Evolutionary conservation across 108 stramenopile species (phyloP), one percentile per base, ranked within the genome.

Genomic region (Aurantiochytrium sp.): DNA sequence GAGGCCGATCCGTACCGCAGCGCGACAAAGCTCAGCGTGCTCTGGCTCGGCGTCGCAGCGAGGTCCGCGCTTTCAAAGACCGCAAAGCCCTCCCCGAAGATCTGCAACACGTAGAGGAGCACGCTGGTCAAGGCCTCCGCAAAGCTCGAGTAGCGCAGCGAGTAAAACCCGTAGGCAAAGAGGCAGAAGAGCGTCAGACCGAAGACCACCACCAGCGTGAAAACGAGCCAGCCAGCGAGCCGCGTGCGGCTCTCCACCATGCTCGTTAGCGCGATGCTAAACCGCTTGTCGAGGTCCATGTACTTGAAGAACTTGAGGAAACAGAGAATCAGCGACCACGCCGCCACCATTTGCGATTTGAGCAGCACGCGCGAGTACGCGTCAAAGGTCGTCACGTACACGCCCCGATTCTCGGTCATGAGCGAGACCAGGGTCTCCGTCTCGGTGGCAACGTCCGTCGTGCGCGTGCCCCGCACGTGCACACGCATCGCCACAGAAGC

Each of bases 231-330:
- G 45, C 73, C 73, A 21, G 42, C 42, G 27, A 81, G 45, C 45
- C 73, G 39, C n/a, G 45, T 48, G 10, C 73, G 36, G 45, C 73
- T 81, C 30, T 81, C 73, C 45, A 81, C 73, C 21, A 81, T n/a
- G n/a, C 42, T 81, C 24, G 73, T 48, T 6, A 81, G 73, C 0
- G 73, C 73, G 2, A 81, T 81, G 73, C 73, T 81, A 24, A 81
- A 81, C 19, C 73, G 39, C 39, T 81, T 81, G 45, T 81, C 30
- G 19, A 81, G 12, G 45, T 81, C 73, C 39, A 81, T 30, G 39
- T 39, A 81, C 2, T 81, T 81, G 45, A 81, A 81, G 45, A 48
- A 81, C 39, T 81, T 81, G 42, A 81, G 73, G 24, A 81, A 81
- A 30, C 73, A 81, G 12, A 81, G 6, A 24, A 81, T 48, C 27